Base-by-base conservation (phyloP, 495 filamentous ascomycete genomes). In the Tuber magnatum region DNA sequence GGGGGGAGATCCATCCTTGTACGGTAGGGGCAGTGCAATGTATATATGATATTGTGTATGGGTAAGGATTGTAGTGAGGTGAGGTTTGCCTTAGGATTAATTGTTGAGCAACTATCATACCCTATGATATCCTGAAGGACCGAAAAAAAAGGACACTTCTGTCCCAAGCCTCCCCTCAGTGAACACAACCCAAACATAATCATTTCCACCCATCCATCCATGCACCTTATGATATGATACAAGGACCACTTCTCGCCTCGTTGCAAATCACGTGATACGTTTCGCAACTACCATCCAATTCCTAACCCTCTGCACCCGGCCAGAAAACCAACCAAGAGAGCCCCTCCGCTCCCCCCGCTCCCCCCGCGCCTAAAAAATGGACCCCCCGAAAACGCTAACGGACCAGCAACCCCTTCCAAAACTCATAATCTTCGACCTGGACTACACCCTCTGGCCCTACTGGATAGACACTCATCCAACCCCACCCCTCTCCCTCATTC, bases 401-500 rank as follows among this genome's bases (percentile, higher is more conserved):
- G 94, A 99, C 84, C 90, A 89, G 74, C 88, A 89, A 0, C 92
- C 93, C 1, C 89, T 99, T 4, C 95, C 95, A 0, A 92, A 91
- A 77, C 85, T 96, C 76, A 88, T 99, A 76, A 91, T 92, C 74
- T 97, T 99, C 85, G 95, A 99, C 83, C 88, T 97, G 71, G 95
- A 99, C 86, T 97, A 97, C 86, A 99, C 95, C 0, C 87, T 99
- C 1, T 97, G 95, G 95, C 93, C 94, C 5, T 97, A 97, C 86
- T 99, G 94, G 94, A 90, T 93, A 4, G 95, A 97, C 85, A 97
- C 93, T 22, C 93, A 97, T 83, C 90, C 94, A 81, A 90, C 89
- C 72, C 88, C 92, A 18, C 94, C 95, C 1, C 85, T 99, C 71
- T 32, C 51, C 51, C 51, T 32, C 51, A 4, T 28, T 71, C 76